phyloP scores from a whole-genome alignment of 495 filamentous ascomycete genomes.

The Daldinia caldariorum region DNA sequence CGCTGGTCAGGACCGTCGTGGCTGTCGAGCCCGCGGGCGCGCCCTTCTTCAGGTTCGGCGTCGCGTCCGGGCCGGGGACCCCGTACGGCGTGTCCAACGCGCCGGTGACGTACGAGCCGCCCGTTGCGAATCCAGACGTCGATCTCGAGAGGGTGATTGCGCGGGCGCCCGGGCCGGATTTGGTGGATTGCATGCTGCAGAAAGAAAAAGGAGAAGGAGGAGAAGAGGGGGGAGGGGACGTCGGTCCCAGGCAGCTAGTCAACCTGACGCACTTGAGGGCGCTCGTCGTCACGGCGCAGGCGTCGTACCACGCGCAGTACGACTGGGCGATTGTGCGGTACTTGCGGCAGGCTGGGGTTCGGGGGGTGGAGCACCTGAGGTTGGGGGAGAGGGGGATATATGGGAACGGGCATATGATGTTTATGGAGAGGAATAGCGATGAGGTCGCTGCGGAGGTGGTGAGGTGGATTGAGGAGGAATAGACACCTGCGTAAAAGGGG shows the following conservation, averaged over 20 bases:
- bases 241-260: slow-evolving; percentile 58
- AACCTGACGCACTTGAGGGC: slow-evolving; percentile 60
- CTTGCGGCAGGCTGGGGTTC: slow-evolving; percentile 65
- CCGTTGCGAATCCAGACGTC: slow-evolving; percentile 35
- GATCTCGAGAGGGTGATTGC: slow-evolving; percentile 46
- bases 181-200: slow-evolving; percentile 58
- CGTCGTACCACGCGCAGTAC: slow-evolving; percentile 66
- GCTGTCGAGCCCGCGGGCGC: slow-evolving; percentile 65
- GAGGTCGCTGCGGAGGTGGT: slow-evolving; percentile 56
- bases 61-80: slow-evolving; percentile 38
- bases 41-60: slow-evolving; percentile 55
- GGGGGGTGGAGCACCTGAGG: slow-evolving; percentile 53
- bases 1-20: slow-evolving; percentile 59
- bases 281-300: slow-evolving; percentile 60
- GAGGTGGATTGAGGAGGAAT: slow-evolving; percentile 50
- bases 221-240: no score
- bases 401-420: slow-evolving; percentile 69
- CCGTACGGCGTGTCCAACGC: slow-evolving; percentile 60
- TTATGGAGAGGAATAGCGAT: slow-evolving; percentile 69
- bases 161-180: slow-evolving; percentile 37
- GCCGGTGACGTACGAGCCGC: slow-evolving; percentile 62
- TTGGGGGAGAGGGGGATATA: slow-evolving; percentile 58
- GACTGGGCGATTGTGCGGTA: slow-evolving; percentile 66
- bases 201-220: slow-evolving; percentile 37
- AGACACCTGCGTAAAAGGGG: neutral